Evolutionary conservation across 2,329 filamentous ascomycete species (phyloP), one percentile per base, ranked within the genome.

Genomic region (Fusarium stilboides): DNA sequence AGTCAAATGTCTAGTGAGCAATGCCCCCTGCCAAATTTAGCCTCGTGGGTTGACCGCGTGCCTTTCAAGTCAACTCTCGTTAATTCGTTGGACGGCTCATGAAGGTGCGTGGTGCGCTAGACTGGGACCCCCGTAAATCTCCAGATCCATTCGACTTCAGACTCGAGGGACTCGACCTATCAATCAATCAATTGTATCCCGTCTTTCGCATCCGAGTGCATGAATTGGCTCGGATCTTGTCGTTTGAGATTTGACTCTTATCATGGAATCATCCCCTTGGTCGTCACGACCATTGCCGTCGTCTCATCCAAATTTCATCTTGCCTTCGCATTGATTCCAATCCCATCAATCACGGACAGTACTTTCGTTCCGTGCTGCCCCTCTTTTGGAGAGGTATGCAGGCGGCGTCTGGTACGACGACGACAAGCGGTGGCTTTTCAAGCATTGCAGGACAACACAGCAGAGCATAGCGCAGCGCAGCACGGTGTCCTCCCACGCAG

Each of bases 21-120:
- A 65, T 55, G 58, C 54, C 72, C 70, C 71, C 61, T 69, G 67
- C 68, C 72, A 69, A 53, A 73, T 65, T 71, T 75, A 75, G 73
- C 65, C 73, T 71, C 73, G 69, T 75, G 71, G 71, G 52, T 53
- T 74, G 73, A 60, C 73, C 73, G 68, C 73, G 73, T 75, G 73
- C 73, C 68, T 59, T 70, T 69, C 40, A 55, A 65, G 62, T 65
- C 57, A 62, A 68, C 52, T 68, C 55, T 57, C 52, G 56, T 61
- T 52, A 59, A 73, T 65, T 73, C 59, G 72, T 69, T 74, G 70
- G 70, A 65, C 55, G 46, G 65, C 65, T 69, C 65, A 68, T 62
- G 62, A 63, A 61, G 56, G 47, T 54, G 65, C 58, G 70, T 73
- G 70, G 65, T 55, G 57, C 65, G 57, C 65, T 71, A 57, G 65